Conservation (phyloP, 768 basidiomycete genomes). For the Austroboletus festivus region DNA sequence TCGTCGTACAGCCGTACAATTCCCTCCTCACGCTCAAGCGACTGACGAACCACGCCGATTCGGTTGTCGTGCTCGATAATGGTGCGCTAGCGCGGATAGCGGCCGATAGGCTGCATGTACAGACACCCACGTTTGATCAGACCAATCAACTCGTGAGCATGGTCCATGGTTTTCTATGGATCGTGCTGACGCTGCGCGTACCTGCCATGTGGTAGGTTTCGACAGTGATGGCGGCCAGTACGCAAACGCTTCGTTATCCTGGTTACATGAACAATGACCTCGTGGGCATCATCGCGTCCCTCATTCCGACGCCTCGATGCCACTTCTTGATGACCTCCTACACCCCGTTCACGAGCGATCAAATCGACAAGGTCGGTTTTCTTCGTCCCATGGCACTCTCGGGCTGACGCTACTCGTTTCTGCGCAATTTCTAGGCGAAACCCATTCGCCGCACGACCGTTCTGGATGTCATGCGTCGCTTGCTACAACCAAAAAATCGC, state of each 20-base stretch:
- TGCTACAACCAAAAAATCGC: slow-evolving; percentile 96
- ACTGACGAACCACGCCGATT: slow-evolving; percentile 93
- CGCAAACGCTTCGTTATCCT: slow-evolving; percentile 94
- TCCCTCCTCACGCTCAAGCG: slow-evolving; percentile 90
- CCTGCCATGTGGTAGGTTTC: slow-evolving; percentile 58
- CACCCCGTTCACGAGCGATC: slow-evolving; percentile 96
- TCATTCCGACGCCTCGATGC: slow-evolving; percentile 95
- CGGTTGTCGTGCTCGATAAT: slow-evolving; percentile 96
- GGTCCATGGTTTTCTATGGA: not conserved
- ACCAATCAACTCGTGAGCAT: slow-evolving; percentile 80
- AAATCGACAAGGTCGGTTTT: slow-evolving; percentile 83
- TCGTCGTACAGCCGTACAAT: slow-evolving; percentile 99
- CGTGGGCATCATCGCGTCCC: slow-evolving; percentile 92
- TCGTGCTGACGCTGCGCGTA: not conserved
- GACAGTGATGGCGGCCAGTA: slow-evolving; percentile 97
- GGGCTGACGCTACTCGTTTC: too few species aligned
- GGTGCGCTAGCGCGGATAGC: slow-evolving; percentile 91
- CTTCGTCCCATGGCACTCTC: not conserved
- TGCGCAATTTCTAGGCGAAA: slow-evolving; percentile 65
- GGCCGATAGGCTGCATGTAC: slow-evolving; percentile 84
- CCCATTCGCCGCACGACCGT: slow-evolving; percentile 95
- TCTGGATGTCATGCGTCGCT: slow-evolving; percentile 95
- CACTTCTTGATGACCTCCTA: slow-evolving; percentile 99
- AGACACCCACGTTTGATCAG: slow-evolving; percentile 86
- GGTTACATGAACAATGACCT: slow-evolving; percentile 99